phyloP scores from a whole-genome alignment of 768 basidiomycete genomes.

The Tubosaeta brunneosetosa region DNA sequence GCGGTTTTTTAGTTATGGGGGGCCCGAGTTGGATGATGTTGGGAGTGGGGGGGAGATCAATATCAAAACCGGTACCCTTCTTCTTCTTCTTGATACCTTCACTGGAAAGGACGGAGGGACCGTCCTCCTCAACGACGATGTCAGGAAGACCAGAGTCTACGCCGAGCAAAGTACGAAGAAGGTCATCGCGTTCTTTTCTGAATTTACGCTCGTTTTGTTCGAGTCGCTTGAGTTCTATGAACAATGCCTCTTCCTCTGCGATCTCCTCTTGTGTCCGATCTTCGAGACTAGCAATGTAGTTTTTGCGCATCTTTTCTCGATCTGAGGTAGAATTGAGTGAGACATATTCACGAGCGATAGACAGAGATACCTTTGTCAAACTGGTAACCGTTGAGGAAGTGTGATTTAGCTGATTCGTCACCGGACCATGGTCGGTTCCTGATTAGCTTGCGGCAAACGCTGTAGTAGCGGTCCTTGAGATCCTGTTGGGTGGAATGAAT shows the following conservation, averaged over 20 bases:
- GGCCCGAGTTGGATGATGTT: constrained; percentile 37
- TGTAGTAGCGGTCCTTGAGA: constrained; percentile 90
- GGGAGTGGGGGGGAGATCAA: constrained; percentile 31
- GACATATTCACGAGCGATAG: neutral
- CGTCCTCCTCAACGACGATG: constrained; percentile 60
- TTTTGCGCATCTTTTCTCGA: constrained; percentile 83
- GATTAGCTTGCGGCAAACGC: constrained; percentile 83
- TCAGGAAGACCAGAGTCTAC: constrained; percentile 84
- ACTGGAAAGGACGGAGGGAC: constrained; percentile 39
- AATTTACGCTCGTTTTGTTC: constrained; percentile 90
- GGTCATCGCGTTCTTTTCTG: constrained; percentile 82
- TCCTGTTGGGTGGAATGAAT: constrained; percentile 41
- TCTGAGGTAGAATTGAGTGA: constrained; percentile 40
- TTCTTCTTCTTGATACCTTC: constrained; percentile 58
- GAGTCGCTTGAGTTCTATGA: constrained; percentile 88
- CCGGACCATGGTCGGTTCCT: constrained; percentile 81
- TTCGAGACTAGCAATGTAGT: constrained; percentile 83
- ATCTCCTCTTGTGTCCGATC: constrained; percentile 85
- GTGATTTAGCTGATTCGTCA: constrained; percentile 67
- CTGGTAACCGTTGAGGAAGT: constrained; percentile 63
- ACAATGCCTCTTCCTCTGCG: constrained; percentile 92
- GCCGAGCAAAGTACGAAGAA: constrained; percentile 78
- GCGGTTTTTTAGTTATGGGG: constrained; percentile 34
- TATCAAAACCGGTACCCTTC: constrained; percentile 25
- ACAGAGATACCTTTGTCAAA: constrained; percentile 77